phyloP scores from a whole-genome alignment of 129 eudicot genomes.

The Escallonia rubra region DNA sequence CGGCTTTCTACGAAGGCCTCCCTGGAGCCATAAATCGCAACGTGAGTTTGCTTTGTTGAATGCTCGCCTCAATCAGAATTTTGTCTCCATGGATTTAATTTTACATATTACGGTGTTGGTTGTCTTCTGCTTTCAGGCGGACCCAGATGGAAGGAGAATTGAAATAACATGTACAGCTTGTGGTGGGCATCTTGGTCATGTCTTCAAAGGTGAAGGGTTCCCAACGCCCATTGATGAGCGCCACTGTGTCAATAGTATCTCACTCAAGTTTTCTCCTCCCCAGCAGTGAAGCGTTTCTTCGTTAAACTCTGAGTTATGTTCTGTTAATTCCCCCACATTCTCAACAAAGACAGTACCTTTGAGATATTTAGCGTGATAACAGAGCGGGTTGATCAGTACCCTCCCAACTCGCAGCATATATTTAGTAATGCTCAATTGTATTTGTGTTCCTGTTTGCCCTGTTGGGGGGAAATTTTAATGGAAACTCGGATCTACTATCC shows the following conservation, averaged over 20 bases:
- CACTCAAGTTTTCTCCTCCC: constrained; percentile 60
- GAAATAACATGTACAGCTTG: constrained; percentile 95
- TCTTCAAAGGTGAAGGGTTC: constrained; percentile 95
- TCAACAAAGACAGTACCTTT: neutral
- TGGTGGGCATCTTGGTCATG: constrained; percentile 97
- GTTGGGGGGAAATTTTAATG: no score
- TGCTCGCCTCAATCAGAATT: no score
- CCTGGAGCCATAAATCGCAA: constrained; percentile 93
- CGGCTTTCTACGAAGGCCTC: constrained; percentile 95
- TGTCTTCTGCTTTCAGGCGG: constrained; percentile 49
- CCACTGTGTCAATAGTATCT: constrained; percentile 89
- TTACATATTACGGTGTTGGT: neutral
- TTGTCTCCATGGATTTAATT: no score
- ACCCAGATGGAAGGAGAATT: constrained; percentile 88
- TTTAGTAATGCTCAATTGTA: no score
- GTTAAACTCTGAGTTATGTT: neutral
- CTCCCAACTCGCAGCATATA: no score
- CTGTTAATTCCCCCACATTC: neutral
- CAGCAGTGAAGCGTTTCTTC: neutral
- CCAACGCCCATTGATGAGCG: constrained; percentile 79
- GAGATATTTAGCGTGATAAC: neutral
- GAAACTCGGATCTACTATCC: no score
- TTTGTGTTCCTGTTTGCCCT: no score
- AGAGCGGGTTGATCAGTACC: no score
- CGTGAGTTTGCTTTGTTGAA: constrained; percentile 28